Percentiles rank a stretch among this genome's conserved stretches.
These are phyloP conservation scores for Xylariaceae sp. DNA, from an alignment of 2,329 filamentous ascomycete genomes.

Conservation along the genomic window DNA sequence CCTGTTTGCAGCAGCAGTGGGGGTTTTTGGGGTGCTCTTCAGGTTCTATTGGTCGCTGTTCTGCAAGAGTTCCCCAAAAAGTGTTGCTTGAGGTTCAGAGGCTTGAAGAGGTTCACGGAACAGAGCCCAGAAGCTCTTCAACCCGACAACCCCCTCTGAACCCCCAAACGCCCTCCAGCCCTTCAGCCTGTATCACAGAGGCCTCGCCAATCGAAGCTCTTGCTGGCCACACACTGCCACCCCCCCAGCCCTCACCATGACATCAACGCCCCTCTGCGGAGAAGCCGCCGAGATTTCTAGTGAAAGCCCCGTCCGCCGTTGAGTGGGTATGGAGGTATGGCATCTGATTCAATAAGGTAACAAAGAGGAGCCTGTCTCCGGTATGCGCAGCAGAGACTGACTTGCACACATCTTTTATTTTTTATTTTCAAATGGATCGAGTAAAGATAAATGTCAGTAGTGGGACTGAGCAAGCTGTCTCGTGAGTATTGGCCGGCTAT, in stretches of 20 bases:
- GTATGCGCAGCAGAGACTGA: background rate
- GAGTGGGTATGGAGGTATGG: background rate
- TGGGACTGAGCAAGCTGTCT: too few relatives aligned
- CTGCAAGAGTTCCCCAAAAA: background rate
- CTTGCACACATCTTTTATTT: too few relatives aligned
- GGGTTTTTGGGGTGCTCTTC: slow-evolving; percentile 7
- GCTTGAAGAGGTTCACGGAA: too few relatives aligned
- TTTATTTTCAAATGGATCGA: too few relatives aligned
- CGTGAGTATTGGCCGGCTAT: too few relatives aligned
- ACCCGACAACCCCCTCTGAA: background rate
- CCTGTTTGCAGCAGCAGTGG: slow-evolving; percentile 2
- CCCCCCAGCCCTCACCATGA: background rate
- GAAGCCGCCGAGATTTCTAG: background rate
- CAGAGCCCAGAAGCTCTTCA: slow-evolving; percentile 3
- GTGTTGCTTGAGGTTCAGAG: background rate
- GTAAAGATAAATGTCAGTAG: too few relatives aligned
- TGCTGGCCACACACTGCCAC: background rate
- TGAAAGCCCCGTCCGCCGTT: background rate
- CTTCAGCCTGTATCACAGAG: background rate
- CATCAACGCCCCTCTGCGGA: background rate
- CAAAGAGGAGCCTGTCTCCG: background rate
- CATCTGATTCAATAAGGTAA: background rate
- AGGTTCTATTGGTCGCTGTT: slow-evolving; percentile 14
- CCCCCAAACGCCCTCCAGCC: background rate
- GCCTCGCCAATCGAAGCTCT: background rate